Percentiles rank a stretch among this genome's conserved stretches.
phyloP scores from a whole-genome alignment of 2,329 filamentous ascomycete genomes.

The Pseudocercospora vitis region DNA sequence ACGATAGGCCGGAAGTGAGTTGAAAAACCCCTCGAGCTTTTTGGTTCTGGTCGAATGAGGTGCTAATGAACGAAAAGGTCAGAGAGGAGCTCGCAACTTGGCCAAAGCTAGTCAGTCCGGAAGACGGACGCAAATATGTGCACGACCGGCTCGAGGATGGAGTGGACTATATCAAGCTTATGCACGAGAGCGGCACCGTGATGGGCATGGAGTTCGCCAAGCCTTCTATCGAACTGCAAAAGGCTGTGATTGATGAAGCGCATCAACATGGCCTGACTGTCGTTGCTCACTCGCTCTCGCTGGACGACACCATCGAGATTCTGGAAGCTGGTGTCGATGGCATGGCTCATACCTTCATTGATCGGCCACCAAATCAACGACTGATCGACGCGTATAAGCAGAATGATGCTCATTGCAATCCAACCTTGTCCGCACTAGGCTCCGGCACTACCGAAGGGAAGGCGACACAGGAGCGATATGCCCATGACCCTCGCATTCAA shows the following conservation, averaged over 20 bases:
- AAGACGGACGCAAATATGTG: slow-evolving; percentile 47
- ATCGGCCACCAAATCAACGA: slow-evolving; percentile 41
- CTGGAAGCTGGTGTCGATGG: slow-evolving; percentile 46
- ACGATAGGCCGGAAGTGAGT: slow-evolving; percentile 36
- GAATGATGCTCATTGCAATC: slow-evolving; percentile 46
- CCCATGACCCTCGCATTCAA: slow-evolving; percentile 42
- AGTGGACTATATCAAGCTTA: slow-evolving; percentile 54
- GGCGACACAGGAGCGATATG: slow-evolving; percentile 42
- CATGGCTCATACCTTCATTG: slow-evolving; percentile 47
- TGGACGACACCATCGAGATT: slow-evolving; percentile 45
- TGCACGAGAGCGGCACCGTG: slow-evolving; percentile 50
- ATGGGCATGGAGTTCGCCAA: slow-evolving; percentile 26
- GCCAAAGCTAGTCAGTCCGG: slow-evolving; percentile 47
- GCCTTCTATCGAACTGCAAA: slow-evolving; percentile 48
- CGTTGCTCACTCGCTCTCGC: slow-evolving; percentile 44
- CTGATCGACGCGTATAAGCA: slow-evolving; percentile 46
- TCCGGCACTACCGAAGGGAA: slow-evolving; percentile 45
- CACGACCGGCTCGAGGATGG: slow-evolving; percentile 43
- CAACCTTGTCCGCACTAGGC: slow-evolving; percentile 44
- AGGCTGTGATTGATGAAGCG: slow-evolving; percentile 45
- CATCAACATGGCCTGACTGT: slow-evolving; percentile 40
- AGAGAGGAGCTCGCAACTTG: slow-evolving; percentile 47
- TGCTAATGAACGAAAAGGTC: slow-evolving; percentile 15
- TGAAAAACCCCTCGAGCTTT: too few species aligned
- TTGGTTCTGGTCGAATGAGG: background rate